A percentile compares a stretch with the other conserved stretches of the same genome.
Evolutionary conservation across 2,329 filamentous ascomycete species (phyloP).

Genomic region (Chalaropsis ovoidea): DNA sequence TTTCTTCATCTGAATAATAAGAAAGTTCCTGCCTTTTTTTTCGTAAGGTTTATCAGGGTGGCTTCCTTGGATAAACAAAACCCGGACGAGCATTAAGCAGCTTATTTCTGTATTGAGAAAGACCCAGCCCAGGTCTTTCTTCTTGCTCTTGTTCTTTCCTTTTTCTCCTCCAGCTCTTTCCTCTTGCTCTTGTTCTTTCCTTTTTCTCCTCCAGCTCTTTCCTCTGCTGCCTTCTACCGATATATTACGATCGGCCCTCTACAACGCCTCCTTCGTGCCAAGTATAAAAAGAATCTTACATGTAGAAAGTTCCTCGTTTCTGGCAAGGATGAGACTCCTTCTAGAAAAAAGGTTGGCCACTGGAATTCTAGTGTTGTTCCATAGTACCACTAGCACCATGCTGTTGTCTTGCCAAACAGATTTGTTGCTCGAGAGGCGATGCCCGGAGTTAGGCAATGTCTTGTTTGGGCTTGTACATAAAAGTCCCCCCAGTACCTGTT

Average conservation of each 20-base stretch:
- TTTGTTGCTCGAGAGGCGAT: not conserved
- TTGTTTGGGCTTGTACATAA: not conserved
- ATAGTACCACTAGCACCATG: not conserved
- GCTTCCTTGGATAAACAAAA: not conserved
- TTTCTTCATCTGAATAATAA: not conserved
- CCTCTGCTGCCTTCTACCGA: not conserved
- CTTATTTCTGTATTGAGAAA: too few relatives aligned
- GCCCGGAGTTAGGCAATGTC: not conserved
- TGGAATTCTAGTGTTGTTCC: conserved; percentile 14
- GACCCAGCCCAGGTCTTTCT: not conserved
- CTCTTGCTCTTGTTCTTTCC: not conserved
- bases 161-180: not conserved
- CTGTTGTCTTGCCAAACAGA: not conserved
- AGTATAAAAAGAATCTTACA: not conserved
- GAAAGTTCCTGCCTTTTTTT: not conserved
- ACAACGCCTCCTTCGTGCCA: not conserved
- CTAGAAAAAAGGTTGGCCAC: not conserved
- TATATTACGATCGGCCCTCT: not conserved
- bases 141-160: not conserved
- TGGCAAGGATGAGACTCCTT: not conserved
- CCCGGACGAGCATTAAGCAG: not conserved
- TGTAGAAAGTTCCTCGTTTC: not conserved
- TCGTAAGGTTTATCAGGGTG: not conserved
- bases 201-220: not conserved
- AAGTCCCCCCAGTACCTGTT: not conserved